phyloP scores from a whole-genome alignment of 1,139 yeast genomes.

The Kluyveromyces marxianus region DNA sequence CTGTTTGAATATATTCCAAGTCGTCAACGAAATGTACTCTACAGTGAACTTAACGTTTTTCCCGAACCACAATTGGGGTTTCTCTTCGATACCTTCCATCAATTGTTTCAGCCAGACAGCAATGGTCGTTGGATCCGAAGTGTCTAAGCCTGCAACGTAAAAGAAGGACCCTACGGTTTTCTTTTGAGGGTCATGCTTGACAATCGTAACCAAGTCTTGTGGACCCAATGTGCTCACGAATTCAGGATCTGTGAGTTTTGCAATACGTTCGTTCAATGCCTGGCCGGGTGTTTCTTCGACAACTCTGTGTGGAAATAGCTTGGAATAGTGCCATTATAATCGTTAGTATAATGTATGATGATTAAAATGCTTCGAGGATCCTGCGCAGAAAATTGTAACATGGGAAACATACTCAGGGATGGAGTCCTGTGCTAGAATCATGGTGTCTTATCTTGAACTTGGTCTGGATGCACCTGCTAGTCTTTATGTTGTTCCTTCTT shows the following conservation, averaged over 20 bases:
- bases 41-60: slow-evolving; percentile 72
- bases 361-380: slow-evolving; percentile 4
- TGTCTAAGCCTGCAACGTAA: slow-evolving; percentile 51
- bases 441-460: not conserved
- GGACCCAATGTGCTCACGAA: slow-evolving; percentile 58
- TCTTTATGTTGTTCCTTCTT: too few species aligned
- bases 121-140: slow-evolving; percentile 57
- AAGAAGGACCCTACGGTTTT: slow-evolving; percentile 35
- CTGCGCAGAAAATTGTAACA: too few species aligned
- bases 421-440: slow-evolving; percentile 38
- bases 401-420: slow-evolving; percentile 47
- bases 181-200: slow-evolving; percentile 12
- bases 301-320: slow-evolving; percentile 35
- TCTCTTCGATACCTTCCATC: slow-evolving; percentile 53
- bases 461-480: too few species aligned
- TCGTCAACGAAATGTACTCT: slow-evolving; percentile 60
- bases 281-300: slow-evolving; percentile 44
- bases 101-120: slow-evolving; percentile 76
- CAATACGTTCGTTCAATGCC: slow-evolving; percentile 43
- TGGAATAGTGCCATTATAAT: not conserved
- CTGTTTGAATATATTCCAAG: slow-evolving; percentile 68
- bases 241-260: slow-evolving; percentile 39
- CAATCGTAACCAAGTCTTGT: slow-evolving; percentile 61
- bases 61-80: slow-evolving; percentile 66
- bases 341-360: not conserved